Evolutionary conservation across 257 asterid genomes (phyloP), one percentile per base, ranked within the genome.

Genomic region (Rehmannia glutinosa): DNA sequence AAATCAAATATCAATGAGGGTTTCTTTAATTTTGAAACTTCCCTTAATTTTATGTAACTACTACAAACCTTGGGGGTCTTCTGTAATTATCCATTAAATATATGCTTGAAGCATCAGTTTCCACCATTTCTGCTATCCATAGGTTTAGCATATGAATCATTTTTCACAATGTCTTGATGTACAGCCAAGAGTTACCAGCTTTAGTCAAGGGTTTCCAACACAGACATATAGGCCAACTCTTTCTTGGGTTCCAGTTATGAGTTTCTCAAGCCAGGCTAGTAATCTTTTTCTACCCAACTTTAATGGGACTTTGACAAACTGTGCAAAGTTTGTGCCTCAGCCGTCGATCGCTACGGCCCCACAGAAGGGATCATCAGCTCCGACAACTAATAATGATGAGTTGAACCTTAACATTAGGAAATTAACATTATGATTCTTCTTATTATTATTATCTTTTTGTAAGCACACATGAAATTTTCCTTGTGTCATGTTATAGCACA

Each of bases 171-270:
- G 11, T 46, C 6, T 10, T 19, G 5, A 36, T 45, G 35, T 47
- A 58, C 68, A 75, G 79, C 57, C 57, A 17, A 50, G 71, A 65
- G 42, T 64, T 39, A 7, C 68, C 1, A 6, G 41, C 35, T 42
- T 20, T 33, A 24, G 56, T 42, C 76, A 24, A 66, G 43, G 73
- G 7, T 57, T 46, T 1, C n/a, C 67, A 28, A 12, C 60, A 24
- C 49, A 49, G 11, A 6, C 35, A 6, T 10, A 12, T 28, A 54
- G 25, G 39, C 66, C 77, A 25, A 64, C 62, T 2, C 47, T 66
- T 19, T 27, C 71, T 6, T 76, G 74, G 77, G 24, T 68, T 21
- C 75, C 81, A 12, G 20, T 39, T 5, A 23, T 45, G 49, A 54
- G 19, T 49, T 36, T 20, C 19, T 7, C 68, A 2, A 21, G 38